Percentiles rank a stretch among this genome's conserved stretches.
Evolutionary conservation across 345 rosid species (phyloP).

Genomic region (Microcos paniculata): DNA sequence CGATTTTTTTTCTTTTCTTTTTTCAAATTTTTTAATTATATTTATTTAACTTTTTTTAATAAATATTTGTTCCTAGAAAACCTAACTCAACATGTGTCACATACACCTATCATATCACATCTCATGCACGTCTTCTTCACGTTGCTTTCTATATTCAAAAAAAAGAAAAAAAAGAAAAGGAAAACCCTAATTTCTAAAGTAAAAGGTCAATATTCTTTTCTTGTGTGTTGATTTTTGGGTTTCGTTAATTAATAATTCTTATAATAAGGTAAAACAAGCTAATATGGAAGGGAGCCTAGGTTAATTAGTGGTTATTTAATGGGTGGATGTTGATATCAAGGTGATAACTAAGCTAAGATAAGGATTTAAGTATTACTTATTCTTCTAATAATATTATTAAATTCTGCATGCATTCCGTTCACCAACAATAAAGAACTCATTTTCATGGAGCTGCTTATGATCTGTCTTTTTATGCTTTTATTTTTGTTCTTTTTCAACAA

Average conservation of each 20-base stretch:
- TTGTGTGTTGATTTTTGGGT: background rate
- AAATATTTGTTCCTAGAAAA: background rate
- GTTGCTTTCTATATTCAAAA: slow-evolving; percentile 25
- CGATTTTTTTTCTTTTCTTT: background rate
- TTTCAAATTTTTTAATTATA: background rate
- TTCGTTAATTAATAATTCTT: background rate
- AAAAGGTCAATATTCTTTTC: slow-evolving; percentile 19
- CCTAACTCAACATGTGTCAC: slow-evolving; percentile 10
- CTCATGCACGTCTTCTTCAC: slow-evolving; percentile 70
- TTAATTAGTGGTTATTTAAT: background rate
- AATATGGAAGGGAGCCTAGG: too few species aligned
- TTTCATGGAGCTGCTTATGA: slow-evolving; percentile 18
- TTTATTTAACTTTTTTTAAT: background rate
- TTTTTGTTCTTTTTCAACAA: slow-evolving; percentile 35
- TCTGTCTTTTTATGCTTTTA: slow-evolving; percentile 39
- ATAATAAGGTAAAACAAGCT: background rate
- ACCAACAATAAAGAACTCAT: slow-evolving; percentile 24
- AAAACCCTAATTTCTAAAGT: slow-evolving; percentile 8
- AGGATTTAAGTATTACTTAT: background rate
- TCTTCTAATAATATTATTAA: slow-evolving; percentile 5
- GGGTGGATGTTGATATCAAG: slow-evolving; percentile 4
- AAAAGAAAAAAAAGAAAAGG: background rate
- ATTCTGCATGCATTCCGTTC: slow-evolving; percentile 37
- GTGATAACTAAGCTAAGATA: background rate
- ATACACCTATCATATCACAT: slow-evolving; percentile 23